Base-by-base conservation (phyloP, 148 eudicot species). In the Rhododendron griersonianum region DNA sequence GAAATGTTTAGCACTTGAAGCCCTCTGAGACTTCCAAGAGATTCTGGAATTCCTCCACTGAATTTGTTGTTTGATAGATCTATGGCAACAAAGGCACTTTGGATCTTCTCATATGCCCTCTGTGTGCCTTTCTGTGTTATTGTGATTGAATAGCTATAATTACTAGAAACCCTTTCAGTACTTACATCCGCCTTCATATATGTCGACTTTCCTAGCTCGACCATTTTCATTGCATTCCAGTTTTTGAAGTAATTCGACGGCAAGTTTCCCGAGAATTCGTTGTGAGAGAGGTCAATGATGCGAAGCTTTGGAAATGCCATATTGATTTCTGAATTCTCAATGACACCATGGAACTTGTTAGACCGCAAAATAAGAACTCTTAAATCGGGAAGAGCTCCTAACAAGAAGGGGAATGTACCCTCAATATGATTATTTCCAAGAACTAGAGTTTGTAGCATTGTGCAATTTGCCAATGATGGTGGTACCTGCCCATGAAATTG, bases 51-150 rank as follows among this genome's bases (percentile, higher is more conserved):
- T 1, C 21, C 23, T 2, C 93, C 93, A 1, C 39, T 45, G 69
- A 93, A 92, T 3, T 74, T 73, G 86, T 91, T 92, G 47, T 87
- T 83, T n/a, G 94, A 91, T 9, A 92, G 81, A 85, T 91, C 91
- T 11, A 92, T 51, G 5, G 86, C 89, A 41, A 61, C 81, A 28
- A 91, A 87, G 25, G 84, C 69, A 6, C 1, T 78, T 21, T 76
- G 15, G 16, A 88, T 85, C 80, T 55, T 80, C 18, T 48, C 14
- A 73, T 84, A 87, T 6, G 1, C 1, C 18, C 33, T 88, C 23
- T 85, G 83, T 2, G 39, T 48, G 6, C 93, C 94, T 90, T 92
- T 91, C 71, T 79, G 82, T 7, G 86, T 50, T 55, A 92, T 63
- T 11, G 89, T 91, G 11, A 91, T 84, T 8, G 88, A 33, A 86